Evolutionary conservation across 768 basidiomycete genomes (phyloP).

Genomic region (Pleurotus salmoneostramineus): DNA sequence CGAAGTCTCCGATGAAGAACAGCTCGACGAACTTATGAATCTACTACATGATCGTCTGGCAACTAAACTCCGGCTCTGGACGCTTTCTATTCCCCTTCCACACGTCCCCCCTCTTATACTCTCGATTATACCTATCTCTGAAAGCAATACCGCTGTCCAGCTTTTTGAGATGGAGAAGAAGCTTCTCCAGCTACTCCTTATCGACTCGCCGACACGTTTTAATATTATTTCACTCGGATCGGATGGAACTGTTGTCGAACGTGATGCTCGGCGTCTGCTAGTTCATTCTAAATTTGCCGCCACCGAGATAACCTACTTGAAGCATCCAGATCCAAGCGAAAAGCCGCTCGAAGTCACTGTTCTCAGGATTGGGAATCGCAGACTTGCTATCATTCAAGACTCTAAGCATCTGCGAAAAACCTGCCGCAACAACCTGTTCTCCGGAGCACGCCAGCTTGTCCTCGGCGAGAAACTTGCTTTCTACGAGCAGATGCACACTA

Average conservation of each 20-base stretch:
- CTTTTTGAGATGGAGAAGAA: constrained; percentile 10
- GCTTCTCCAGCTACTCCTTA: constrained; percentile 23
- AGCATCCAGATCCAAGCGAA: neutral
- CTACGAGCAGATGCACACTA: constrained; percentile 16
- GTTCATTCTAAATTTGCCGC: neutral
- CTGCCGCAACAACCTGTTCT: constrained; percentile 27
- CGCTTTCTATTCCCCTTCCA: constrained; percentile 23
- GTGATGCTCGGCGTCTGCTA: constrained; percentile 16
- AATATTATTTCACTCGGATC: constrained; percentile 25
- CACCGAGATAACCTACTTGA: constrained; percentile 1
- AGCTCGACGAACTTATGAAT: neutral
- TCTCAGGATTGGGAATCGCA: constrained; percentile 9
- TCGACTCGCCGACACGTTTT: constrained; percentile 10
- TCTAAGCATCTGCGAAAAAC: constrained; percentile 29
- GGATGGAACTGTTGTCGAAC: constrained; percentile 32
- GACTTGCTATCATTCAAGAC: constrained; percentile 21
- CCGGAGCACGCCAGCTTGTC: constrained; percentile 22
- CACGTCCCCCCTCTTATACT: constrained; percentile 26
- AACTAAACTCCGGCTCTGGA: constrained; percentile 25
- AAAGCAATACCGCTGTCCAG: constrained; percentile 12
- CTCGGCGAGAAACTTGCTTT: constrained; percentile 16
- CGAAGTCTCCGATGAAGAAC: neutral
- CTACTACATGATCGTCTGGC: too few species aligned
- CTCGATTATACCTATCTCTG: constrained; percentile 21
- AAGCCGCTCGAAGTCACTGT: constrained; percentile 5